Evolutionary conservation across 257 asterid species (phyloP).

Genomic region (Plantago elongata): DNA sequence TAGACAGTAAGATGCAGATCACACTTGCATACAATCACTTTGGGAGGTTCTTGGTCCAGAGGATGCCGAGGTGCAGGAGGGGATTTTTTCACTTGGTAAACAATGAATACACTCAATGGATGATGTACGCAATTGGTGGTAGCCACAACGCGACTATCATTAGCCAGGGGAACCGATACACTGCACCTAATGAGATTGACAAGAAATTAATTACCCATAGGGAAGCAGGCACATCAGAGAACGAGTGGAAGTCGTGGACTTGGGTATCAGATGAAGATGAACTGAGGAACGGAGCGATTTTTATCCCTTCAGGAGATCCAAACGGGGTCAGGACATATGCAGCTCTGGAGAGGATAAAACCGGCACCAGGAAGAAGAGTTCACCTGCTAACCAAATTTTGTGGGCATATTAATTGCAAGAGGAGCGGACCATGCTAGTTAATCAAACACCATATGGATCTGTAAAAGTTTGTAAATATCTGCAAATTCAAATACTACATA

Average conservation of each 20-base stretch:
- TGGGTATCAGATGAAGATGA: slow-evolving; percentile 53
- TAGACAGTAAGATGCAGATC: slow-evolving; percentile 42
- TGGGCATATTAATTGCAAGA: slow-evolving; percentile 34
- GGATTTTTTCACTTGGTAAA: slow-evolving; percentile 57
- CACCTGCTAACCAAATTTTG: slow-evolving; percentile 36
- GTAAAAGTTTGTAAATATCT: no score
- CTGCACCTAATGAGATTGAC: slow-evolving; percentile 28
- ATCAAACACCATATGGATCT: neutral
- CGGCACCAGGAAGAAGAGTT: slow-evolving; percentile 33
- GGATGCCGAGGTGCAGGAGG: slow-evolving; percentile 56
- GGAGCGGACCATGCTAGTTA: slow-evolving; percentile 30
- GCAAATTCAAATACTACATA: no score
- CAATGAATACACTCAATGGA: slow-evolving; percentile 63
- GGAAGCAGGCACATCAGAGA: slow-evolving; percentile 21
- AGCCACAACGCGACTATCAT: slow-evolving; percentile 44
- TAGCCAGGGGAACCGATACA: slow-evolving; percentile 59
- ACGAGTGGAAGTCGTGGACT: slow-evolving; percentile 41
- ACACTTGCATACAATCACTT: slow-evolving; percentile 59
- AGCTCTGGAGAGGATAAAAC: slow-evolving; percentile 18
- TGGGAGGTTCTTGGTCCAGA: slow-evolving; percentile 44
- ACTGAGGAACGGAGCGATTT: slow-evolving; percentile 46
- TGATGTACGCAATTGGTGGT: slow-evolving; percentile 67
- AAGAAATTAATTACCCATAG: slow-evolving; percentile 41
- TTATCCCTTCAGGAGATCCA: slow-evolving; percentile 48
- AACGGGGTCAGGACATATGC: slow-evolving; percentile 17